Evolutionary conservation across 805 yeast genomes (phyloP).

Genomic region (Metschnikowia dekortorum): DNA sequence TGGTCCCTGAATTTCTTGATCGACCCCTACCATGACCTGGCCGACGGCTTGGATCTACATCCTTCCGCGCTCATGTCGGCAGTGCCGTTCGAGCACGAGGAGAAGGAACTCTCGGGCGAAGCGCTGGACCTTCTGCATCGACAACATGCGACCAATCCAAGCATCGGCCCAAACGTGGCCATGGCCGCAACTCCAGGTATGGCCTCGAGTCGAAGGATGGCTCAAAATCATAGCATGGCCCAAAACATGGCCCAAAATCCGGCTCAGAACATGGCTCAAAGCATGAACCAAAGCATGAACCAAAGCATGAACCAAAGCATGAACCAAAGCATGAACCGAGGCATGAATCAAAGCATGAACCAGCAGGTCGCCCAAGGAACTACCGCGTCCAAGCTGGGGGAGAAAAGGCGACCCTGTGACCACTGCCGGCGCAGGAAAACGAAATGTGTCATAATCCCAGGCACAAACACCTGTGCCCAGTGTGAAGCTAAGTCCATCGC

Average conservation of each 20-base stretch:
- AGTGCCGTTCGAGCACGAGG: neutral
- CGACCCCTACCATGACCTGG: conserved; percentile 28
- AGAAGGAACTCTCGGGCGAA: neutral
- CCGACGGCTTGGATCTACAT: conserved; percentile 31
- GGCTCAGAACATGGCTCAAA: neutral
- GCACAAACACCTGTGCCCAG: conserved; percentile 60
- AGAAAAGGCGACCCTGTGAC: conserved; percentile 69
- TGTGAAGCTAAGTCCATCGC: conserved; percentile 70
- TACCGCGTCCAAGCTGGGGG: conserved; percentile 1
- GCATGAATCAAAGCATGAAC: neutral
- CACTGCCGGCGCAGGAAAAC: conserved; percentile 78
- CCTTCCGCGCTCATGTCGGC: conserved; percentile 1
- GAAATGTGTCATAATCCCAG: conserved; percentile 68
- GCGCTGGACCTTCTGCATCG: neutral
- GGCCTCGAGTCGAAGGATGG: neutral
- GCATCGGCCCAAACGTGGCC: neutral
- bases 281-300: neutral
- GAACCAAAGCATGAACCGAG: neutral
- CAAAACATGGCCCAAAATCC: neutral
- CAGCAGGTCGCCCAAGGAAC: neutral
- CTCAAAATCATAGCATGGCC: neutral
- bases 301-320: neutral
- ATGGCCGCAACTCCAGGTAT: neutral
- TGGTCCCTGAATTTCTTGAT: conserved; percentile 35
- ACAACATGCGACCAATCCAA: neutral